phyloP scores from a whole-genome alignment of 2,329 filamentous ascomycete genomes.

The Fusarium continuum region DNA sequence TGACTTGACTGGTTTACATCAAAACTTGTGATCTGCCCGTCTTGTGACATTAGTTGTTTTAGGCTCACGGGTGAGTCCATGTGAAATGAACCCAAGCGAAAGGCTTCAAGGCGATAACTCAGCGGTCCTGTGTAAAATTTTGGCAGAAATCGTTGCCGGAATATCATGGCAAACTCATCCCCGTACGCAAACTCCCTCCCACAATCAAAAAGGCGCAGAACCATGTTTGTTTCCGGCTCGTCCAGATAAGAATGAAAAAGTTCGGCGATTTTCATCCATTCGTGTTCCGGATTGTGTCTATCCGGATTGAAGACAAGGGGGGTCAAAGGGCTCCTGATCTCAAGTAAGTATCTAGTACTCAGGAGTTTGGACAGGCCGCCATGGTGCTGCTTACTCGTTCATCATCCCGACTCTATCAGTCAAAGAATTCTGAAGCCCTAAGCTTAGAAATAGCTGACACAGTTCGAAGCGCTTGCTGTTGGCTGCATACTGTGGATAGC shows the following conservation, averaged over 20 bases:
- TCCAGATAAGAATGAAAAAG: slow-evolving; percentile 39
- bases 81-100: slow-evolving; percentile 36
- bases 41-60: slow-evolving; percentile 5
- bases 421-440: slow-evolving; percentile 25
- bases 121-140: slow-evolving; percentile 19
- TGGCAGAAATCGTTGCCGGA: slow-evolving; percentile 30
- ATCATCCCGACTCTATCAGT: not conserved
- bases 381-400: not conserved
- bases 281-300: not conserved
- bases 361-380: too few species aligned
- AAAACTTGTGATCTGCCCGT: not conserved
- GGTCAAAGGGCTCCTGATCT: not conserved
- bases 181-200: not conserved
- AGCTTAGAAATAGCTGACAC: slow-evolving; percentile 17
- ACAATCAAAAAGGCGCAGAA: slow-evolving; percentile 32
- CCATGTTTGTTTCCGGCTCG: slow-evolving; percentile 19
- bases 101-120: slow-evolving; percentile 32
- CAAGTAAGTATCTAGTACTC: not conserved
- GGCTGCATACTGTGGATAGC: slow-evolving; percentile 35
- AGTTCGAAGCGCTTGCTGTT: not conserved
- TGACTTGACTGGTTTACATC: slow-evolving; percentile 25
- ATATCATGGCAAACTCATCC: slow-evolving; percentile 13
- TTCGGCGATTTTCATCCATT: not conserved
- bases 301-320: not conserved
- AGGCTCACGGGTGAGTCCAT: not conserved